Conservation (phyloP, 306 rosid species). For the Cicer yamashitae region DNA sequence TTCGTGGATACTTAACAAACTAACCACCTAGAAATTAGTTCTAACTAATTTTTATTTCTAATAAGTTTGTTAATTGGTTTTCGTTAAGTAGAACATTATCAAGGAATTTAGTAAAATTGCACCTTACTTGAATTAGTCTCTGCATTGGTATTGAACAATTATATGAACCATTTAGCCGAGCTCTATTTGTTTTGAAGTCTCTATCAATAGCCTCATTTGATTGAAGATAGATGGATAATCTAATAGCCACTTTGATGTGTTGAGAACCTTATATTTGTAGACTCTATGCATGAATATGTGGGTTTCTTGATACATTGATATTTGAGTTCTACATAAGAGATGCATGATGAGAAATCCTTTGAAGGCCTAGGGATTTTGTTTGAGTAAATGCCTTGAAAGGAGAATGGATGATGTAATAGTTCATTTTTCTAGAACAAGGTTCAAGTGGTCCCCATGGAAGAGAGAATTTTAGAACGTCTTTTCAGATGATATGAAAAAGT, state of each 20-base stretch:
- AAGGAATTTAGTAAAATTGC: background rate
- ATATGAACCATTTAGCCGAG: slow-evolving; percentile 17
- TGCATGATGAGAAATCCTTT: slow-evolving; percentile 8
- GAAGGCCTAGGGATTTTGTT: slow-evolving; percentile 5
- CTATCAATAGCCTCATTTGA: slow-evolving; percentile 17
- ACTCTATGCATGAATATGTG: slow-evolving; percentile 6
- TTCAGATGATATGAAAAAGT: background rate
- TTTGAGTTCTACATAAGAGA: slow-evolving; percentile 4
- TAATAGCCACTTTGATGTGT: background rate
- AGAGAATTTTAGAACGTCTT: background rate
- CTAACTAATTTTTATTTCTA: no score
- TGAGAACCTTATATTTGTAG: slow-evolving; percentile 24
- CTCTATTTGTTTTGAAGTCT: slow-evolving; percentile 9
- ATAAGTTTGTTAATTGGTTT: background rate
- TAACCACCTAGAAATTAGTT: no score
- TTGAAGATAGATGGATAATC: background rate
- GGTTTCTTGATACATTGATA: background rate
- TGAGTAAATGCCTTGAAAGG: slow-evolving; percentile 1
- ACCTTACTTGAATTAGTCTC: slow-evolving; percentile 16
- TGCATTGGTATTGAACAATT: slow-evolving; percentile 16
- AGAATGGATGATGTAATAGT: slow-evolving; percentile 21
- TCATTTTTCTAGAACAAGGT: slow-evolving; percentile 13
- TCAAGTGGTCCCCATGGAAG: background rate
- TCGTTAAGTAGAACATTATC: background rate
- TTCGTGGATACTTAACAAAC: no score